Base-by-base conservation (phyloP, 1,284 basidiomycete species). In the Irpex lacteus region DNA sequence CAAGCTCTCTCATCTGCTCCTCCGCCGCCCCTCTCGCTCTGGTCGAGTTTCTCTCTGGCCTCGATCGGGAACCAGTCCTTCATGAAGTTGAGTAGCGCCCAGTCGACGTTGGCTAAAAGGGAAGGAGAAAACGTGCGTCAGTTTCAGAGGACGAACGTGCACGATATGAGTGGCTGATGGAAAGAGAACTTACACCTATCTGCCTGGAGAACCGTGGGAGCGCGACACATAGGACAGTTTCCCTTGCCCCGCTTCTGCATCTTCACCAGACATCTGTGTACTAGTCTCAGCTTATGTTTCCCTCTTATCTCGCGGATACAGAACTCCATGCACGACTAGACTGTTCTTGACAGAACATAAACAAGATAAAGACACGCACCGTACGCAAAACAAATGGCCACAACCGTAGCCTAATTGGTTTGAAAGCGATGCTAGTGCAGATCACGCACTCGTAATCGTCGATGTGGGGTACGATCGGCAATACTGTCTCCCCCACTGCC, bases 21-120 rank as follows among this genome's bases (percentile, higher is more conserved):
- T 83, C 77, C 0, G 85, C 82, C 0, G 90, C 87, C 96, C 54
- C 78, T 80, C 73, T 94, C 89, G 74, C 96, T 96, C 70, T 88
- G 84, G 65, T 83, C 83, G 55, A 89, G 79, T 75, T 98, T 98
- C 70, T 84, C 83, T 68, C 82, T 85, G 15, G 95, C 84, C 75
- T 98, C 96, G 7, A 86, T 74, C 0, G 96, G 95, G 76, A 98
- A 98, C 95, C 95, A 98, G 66, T 92, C 89, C 67, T 91, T 85
- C 87, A 98, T 93, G 70, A 95, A 96, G 69, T 91, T 90, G 60
- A 93, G 80, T 54, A 94, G 76, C 1, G 88, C 92, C 81, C 85
- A 87, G 71, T 96, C 94, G 50, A 96, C 84, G 70, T 96, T 94
- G 2, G 83, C 91, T 93, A 65, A 13, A 52, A 56, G 34, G 50